These are phyloP conservation scores for Puccinia hordei DNA, from an alignment of 1,284 basidiomycete genomes.

Conservation along the genomic window DNA sequence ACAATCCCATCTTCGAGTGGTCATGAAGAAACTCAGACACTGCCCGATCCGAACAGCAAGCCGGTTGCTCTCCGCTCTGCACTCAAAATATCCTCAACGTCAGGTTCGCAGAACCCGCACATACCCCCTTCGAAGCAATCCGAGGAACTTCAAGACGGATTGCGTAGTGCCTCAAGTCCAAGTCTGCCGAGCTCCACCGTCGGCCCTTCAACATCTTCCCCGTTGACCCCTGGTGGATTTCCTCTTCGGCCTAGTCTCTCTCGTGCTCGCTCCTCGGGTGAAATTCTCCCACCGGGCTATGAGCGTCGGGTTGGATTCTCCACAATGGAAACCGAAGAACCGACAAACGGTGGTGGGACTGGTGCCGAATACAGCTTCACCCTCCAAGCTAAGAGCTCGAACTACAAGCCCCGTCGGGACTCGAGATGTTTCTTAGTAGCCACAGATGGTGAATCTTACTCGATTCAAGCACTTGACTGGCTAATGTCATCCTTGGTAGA, in stretches of 20 bases:
- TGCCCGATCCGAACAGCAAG: background rate
- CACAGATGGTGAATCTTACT: conserved; percentile 50
- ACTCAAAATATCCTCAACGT: conserved; percentile 13
- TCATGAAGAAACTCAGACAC: background rate
- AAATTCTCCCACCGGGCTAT: conserved; percentile 45
- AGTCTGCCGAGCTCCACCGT: background rate
- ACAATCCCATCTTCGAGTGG: conserved; percentile 15
- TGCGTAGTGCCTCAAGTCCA: background rate
- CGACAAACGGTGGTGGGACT: conserved; percentile 39
- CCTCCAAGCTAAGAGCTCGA: conserved; percentile 48
- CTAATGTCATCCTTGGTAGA: conserved; percentile 50
- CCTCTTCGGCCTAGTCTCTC: conserved; percentile 16
- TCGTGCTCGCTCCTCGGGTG: conserved; percentile 40
- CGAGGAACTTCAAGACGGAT: background rate
- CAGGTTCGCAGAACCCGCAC: conserved; percentile 9
- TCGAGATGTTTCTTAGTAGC: conserved; percentile 48
- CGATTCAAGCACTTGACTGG: conserved; percentile 49
- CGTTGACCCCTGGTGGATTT: background rate
- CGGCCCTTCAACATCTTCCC: background rate
- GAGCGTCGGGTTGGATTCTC: conserved; percentile 49
- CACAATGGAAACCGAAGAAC: conserved; percentile 49
- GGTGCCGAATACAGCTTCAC: conserved; percentile 51
- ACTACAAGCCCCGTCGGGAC: conserved; percentile 43
- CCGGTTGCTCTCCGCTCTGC: conserved; percentile 29
- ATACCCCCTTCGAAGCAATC: background rate